Evolutionary conservation across 768 basidiomycete genomes (phyloP), one percentile per base, ranked within the genome.

Genomic region (Chiua virens): DNA sequence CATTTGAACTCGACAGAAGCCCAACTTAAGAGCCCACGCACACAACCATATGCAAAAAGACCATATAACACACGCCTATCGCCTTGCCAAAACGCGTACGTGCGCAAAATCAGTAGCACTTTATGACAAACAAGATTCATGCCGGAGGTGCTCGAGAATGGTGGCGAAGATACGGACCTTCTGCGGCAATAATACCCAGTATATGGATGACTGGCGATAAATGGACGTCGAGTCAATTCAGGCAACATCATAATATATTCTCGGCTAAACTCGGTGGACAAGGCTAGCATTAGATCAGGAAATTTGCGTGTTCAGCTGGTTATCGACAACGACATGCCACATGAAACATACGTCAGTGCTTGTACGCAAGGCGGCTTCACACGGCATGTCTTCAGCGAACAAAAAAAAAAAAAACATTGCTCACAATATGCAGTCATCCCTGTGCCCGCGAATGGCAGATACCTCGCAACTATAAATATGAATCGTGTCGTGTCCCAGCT

Each of bases 31-130:
- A 25, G n/a, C 14, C 21, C 7, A 47, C 56, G 44, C 27, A 64
- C 61, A 1, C 4, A 7, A 27, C 21, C 42, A 9, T 53, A 64
- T 20, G 20, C 5, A 9, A 42, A 9, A 22, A 64, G 59, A 22
- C 52, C 58, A 18, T 43, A 56, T 27, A 51, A 42, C 4, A 62
- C 11, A 8, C 39, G 23, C 25, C 40, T 62, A 25, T 56, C 25
- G 10, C 55, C 35, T 23, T 53, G 37, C 60, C 60, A 62, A 14
- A 56, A 64, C 2, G 61, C 61, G 25, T 52, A 61, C 11, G 60
- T 64, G 48, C 54, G 57, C 18, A 61, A 18, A 40, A 53, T 6
- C 3, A 62, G 46, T 23, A 62, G 54, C 27, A 40, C 62, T 64
- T 37, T 18, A 17, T 18, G 27, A 8, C 27, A 27, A 27, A 27